Conservation (phyloP, 305 asterid genomes). For the Fraxinus dipetala region DNA sequence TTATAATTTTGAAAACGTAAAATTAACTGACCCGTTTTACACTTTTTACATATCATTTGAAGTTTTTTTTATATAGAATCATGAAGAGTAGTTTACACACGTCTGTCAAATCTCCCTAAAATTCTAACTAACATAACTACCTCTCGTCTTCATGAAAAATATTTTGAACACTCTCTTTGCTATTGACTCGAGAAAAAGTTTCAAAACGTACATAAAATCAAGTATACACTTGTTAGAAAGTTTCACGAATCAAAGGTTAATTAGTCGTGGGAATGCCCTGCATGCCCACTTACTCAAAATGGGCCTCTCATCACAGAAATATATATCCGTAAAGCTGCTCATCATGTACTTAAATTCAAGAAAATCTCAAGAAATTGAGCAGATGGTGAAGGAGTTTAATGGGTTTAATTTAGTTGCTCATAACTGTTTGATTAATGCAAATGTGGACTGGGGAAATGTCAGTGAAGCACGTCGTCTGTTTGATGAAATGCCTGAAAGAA, state of each 20-base stretch:
- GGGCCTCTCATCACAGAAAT: constrained; percentile 57
- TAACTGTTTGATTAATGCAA: constrained; percentile 63
- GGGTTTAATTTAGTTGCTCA: constrained; percentile 68
- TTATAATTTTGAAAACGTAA: too few species aligned
- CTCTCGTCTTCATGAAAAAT: constrained; percentile 13
- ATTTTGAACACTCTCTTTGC: constrained; percentile 27
- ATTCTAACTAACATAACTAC: constrained; percentile 13
- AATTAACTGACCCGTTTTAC: background rate
- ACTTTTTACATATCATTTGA: background rate
- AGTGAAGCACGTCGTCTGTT: constrained; percentile 52
- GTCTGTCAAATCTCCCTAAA: background rate
- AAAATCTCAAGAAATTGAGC: constrained; percentile 49
- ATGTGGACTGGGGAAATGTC: constrained; percentile 53
- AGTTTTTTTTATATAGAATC: background rate
- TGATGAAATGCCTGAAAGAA: constrained; percentile 80
- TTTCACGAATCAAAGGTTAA: constrained; percentile 36
- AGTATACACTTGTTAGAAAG: constrained; percentile 41
- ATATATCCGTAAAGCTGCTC: constrained; percentile 58
- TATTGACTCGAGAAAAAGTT: constrained; percentile 33
- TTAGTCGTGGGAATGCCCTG: constrained; percentile 44
- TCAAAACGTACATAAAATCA: constrained; percentile 37
- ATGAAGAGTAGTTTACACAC: background rate
- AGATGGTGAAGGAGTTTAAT: constrained; percentile 62
- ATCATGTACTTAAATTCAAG: constrained; percentile 55
- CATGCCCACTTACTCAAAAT: constrained; percentile 65